Conservation (phyloP, 2,329 filamentous ascomycete genomes). For the Neonectria neomacrospora region DNA sequence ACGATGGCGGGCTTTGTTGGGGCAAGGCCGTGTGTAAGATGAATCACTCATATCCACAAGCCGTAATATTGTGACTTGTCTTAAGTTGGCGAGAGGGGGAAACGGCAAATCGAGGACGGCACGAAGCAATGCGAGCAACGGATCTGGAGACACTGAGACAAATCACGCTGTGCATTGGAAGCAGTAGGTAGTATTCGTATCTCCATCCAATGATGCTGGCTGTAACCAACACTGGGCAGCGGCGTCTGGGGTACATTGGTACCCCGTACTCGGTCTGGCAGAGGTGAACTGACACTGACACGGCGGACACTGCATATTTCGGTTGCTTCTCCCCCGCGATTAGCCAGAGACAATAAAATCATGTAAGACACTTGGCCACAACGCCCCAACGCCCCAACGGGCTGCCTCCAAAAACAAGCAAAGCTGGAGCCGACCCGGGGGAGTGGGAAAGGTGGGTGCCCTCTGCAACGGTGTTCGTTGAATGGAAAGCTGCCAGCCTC, state of each 20-base stretch:
- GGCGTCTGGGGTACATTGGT: background rate
- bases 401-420: constrained; percentile 5
- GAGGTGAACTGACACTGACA: background rate
- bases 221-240: background rate
- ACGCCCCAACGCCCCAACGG: constrained; percentile 5
- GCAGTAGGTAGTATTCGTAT: background rate
- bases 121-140: constrained; percentile 3
- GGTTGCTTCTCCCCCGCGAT: background rate
- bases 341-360: background rate
- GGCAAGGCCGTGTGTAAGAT: constrained; percentile 21
- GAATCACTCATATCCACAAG: constrained; percentile 8
- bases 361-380: constrained; percentile 7
- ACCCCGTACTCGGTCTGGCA: background rate
- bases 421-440: constrained; percentile 5
- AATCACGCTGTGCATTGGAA: background rate
- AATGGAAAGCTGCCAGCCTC: background rate
- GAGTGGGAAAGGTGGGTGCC: constrained; percentile 7
- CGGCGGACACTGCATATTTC: background rate
- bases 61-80: constrained; percentile 12
- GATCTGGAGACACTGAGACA: background rate
- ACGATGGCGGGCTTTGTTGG: constrained; percentile 9
- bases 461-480: background rate
- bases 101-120: constrained; percentile 4
- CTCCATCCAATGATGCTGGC: background rate
- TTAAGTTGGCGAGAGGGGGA: background rate